phyloP scores from a whole-genome alignment of 225 moss, liverwort and hornwort species.

The Pseudisothecium myosuroides region DNA sequence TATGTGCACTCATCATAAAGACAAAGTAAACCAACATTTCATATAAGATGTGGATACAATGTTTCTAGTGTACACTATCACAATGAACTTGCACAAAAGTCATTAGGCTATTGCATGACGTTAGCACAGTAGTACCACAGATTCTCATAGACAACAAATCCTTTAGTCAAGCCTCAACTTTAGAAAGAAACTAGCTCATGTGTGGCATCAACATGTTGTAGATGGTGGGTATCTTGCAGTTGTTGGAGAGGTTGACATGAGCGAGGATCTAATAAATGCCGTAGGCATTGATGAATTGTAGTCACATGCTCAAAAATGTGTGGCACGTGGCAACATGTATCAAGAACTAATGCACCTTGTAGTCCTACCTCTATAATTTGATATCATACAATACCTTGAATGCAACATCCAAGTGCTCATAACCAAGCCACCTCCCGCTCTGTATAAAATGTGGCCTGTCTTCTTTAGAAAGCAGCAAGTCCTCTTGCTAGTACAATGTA shows the following conservation, averaged over 20 bases:
- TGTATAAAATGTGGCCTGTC: no score
- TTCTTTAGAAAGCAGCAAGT: no score
- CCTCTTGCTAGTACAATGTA: no score
- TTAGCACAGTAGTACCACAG: accelerated
- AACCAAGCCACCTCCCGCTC: no score
- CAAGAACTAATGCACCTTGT: not conserved
- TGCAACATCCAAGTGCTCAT: not conserved
- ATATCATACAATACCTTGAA: not conserved
- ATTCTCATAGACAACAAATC: accelerated
- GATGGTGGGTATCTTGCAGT: accelerated
- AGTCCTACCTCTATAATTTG: not conserved
- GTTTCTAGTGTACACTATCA: accelerated
- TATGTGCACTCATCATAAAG: accelerated
- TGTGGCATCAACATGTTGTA: not conserved
- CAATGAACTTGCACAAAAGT: no score
- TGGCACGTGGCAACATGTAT: accelerated
- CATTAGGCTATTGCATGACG: not conserved
- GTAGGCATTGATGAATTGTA: not conserved
- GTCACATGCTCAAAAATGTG: accelerated
- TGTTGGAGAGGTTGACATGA: accelerated
- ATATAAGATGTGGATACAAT: accelerated
- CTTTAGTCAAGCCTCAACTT: accelerated
- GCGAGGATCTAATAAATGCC: accelerated
- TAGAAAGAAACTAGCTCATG: accelerated
- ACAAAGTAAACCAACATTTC: accelerated